These are phyloP conservation scores for Globisporangium camurandrum DNA, from an alignment of 352 stramenopile species.

Conservation along the genomic window DNA sequence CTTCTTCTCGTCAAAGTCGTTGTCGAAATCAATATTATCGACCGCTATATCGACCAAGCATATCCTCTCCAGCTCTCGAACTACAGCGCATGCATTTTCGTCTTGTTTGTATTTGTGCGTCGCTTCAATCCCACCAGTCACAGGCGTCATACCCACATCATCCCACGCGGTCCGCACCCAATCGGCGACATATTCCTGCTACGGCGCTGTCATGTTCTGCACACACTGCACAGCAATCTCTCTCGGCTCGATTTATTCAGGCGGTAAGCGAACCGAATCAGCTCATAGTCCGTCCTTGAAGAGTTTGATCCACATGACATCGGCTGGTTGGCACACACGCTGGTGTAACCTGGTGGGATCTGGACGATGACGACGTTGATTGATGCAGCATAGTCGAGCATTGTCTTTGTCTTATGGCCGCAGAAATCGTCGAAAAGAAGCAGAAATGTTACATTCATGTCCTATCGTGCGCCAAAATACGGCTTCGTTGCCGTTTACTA, in stretches of 20 bases:
- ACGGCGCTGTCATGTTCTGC: not conserved
- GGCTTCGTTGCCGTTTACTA: constrained; percentile 1
- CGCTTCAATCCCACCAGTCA: not conserved
- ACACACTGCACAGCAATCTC: not conserved
- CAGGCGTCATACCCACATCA: not conserved
- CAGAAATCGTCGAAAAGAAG: not conserved
- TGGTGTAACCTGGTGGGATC: not conserved
- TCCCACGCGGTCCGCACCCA: not conserved
- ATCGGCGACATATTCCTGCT: not conserved
- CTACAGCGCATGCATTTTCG: not conserved
- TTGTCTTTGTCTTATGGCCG: too few relatives aligned
- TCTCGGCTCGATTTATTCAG: not conserved
- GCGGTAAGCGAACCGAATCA: not conserved
- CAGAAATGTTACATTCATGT: not conserved
- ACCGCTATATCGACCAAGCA: not conserved
- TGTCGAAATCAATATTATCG: not conserved
- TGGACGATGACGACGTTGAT: not conserved
- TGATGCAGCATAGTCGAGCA: not conserved
- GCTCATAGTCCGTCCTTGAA: not conserved
- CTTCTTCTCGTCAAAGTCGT: not conserved
- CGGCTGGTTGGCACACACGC: not conserved
- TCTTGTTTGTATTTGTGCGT: not conserved
- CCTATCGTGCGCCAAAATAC: not conserved
- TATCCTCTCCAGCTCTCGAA: not conserved
- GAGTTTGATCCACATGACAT: not conserved